Conservation (phyloP, 1,284 basidiomycete genomes). For the Marasmius oreades region DNA sequence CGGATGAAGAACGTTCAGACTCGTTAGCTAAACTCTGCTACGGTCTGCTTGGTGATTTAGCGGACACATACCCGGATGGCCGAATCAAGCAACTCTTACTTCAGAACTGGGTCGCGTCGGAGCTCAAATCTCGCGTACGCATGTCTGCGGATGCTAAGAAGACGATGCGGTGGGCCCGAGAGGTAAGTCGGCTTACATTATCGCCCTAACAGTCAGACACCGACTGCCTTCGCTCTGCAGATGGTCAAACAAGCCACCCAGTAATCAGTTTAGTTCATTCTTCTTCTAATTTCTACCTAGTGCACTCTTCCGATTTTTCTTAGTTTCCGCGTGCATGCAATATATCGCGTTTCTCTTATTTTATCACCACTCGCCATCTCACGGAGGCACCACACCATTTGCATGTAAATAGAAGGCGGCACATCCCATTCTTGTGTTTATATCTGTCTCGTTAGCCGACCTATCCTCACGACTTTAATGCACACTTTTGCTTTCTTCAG, state of each 20-base stretch:
- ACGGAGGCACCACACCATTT: constrained; percentile 54
- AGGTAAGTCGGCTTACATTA: constrained; percentile 41
- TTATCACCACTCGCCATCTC: constrained; percentile 42
- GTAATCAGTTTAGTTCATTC: constrained; percentile 35
- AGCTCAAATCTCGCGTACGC: constrained; percentile 71
- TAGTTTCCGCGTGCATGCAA: constrained; percentile 37
- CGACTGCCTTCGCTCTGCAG: constrained; percentile 29
- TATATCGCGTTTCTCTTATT: constrained; percentile 34
- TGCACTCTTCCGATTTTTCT: constrained; percentile 16
- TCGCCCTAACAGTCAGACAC: neutral
- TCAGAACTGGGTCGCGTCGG: constrained; percentile 77
- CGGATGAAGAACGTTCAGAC: constrained; percentile 86
- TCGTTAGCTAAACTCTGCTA: constrained; percentile 72
- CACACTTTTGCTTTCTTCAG: constrained; percentile 1
- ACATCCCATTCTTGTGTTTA: constrained; percentile 1
- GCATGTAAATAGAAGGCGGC: constrained; percentile 32
- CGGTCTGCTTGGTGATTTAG: constrained; percentile 91
- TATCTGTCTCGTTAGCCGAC: constrained; percentile 6
- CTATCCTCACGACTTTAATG: neutral
- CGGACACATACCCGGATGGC: constrained; percentile 78
- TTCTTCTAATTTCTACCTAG: constrained; percentile 16
- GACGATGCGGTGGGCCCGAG: constrained; percentile 79
- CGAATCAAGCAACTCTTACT: constrained; percentile 81
- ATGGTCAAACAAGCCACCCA: constrained; percentile 70
- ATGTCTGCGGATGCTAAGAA: constrained; percentile 71